Evolutionary conservation across 2,329 filamentous ascomycete species (phyloP), one percentile per base, ranked within the genome.

Genomic region (Fusarium marasasianum): DNA sequence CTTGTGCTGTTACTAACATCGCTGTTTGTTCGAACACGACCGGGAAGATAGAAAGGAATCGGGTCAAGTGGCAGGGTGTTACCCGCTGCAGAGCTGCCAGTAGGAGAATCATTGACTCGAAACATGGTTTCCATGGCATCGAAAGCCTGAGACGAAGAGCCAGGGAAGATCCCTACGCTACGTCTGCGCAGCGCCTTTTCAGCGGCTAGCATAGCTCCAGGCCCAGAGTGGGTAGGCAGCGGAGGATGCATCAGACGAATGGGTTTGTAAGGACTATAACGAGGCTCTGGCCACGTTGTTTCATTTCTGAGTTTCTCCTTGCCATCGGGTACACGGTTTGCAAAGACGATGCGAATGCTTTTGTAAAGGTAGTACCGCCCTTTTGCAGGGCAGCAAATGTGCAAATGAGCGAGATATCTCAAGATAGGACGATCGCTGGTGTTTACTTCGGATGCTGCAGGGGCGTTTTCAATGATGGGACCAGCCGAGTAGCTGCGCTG

Each of bases 291-390:
- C 68, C 93, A 88, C 43, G 96, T 95, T 10, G 96, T 92, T 81
- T 99, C 96, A 78, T 97, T 98, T 38, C 92, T 89, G 44, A 99
- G 87, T 79, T 92, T 96, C 82, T 98, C 96, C 80, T 98, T 98
- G 45, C 94, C 96, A 77, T 98, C 96, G 0, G 96, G 96, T 0
- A 98, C 96, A 33, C 96, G 91, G 80, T 98, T 98, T 61, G 96
- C 96, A 81, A 99, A 99, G 7, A 99, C 96, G 41, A 98, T 94
- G 20, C 96, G 91, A 66, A 98, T 93, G 77, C 91, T 94, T 78
- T 96, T 97, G 85, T 98, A 96, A 11, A 99, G 86, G 78, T 95
- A 98, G 81, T 92, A 97, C 18, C 95, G 91, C 11, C 94, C 94
- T 72, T 92, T 93, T 1, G 92, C 90, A 2, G 94, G 93, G 78